Percentiles rank a stretch among this genome's conserved stretches.
These are phyloP conservation scores for Phylloporus sp. DNA, from an alignment of 768 basidiomycete genomes.

Conservation along the genomic window DNA sequence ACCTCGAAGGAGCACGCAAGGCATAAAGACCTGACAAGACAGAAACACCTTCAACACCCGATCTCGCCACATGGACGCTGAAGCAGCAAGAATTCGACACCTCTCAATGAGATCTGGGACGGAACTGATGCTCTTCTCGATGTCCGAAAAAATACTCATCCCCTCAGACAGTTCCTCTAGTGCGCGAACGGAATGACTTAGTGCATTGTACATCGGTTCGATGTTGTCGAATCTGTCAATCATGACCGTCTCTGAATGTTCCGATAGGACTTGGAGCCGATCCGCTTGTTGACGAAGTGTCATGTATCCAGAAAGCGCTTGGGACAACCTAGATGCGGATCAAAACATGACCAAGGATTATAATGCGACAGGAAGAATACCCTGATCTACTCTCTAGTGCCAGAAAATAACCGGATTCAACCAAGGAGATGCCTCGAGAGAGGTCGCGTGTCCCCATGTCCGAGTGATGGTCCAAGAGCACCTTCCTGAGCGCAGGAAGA, in stretches of 20 bases:
- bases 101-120: constrained; percentile 26
- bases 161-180: constrained; percentile 36
- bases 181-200: constrained; percentile 23
- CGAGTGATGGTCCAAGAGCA: constrained; percentile 64
- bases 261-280: constrained; percentile 21
- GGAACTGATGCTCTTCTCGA: constrained; percentile 21
- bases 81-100: constrained; percentile 21
- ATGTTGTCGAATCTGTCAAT: constrained; percentile 15
- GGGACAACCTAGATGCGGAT: constrained; percentile 14
- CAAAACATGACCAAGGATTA: neutral
- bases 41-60: constrained; percentile 21
- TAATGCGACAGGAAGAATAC: constrained; percentile 42
- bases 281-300: constrained; percentile 12
- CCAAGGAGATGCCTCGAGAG: constrained; percentile 66
- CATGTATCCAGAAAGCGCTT: constrained; percentile 13
- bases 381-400: constrained; percentile 57
- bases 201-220: constrained; percentile 16
- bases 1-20: constrained; percentile 38
- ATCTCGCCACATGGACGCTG: constrained; percentile 26
- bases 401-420: constrained; percentile 73
- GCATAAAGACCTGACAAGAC: constrained; percentile 18
- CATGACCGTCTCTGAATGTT: constrained; percentile 16
- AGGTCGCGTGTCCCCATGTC: constrained; percentile 88
- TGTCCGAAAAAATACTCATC: constrained; percentile 30
- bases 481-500: constrained; percentile 61